Base-by-base conservation (phyloP, 139 green algal species). In the Micractinium conductrix region DNA sequence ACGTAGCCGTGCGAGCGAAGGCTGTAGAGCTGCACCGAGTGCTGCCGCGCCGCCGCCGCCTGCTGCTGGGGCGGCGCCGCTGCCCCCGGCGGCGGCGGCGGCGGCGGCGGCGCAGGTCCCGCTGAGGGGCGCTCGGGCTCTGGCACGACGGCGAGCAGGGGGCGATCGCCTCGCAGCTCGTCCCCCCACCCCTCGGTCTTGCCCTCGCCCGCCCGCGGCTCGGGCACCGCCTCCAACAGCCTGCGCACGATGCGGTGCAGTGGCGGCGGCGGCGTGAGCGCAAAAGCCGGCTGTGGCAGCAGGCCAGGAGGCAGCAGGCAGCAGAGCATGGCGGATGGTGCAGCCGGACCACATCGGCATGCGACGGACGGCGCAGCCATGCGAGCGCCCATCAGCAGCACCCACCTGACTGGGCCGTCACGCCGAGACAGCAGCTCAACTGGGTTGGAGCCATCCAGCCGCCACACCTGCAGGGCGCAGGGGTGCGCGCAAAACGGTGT, bases 331-430 rank as follows among this genome's bases (percentile, higher is more conserved):
- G 16, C 6, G 3, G 33, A 38, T 28, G n/a, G 35, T 28, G 67
- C 67, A 45, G 35, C 35, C 28, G 40, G 21, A 30, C 2, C 21
- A 55, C 1, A 12, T 9, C 24, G 53, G 55, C 37, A 9, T 3
- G n/a, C 4, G 10, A 72, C n/a, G n/a, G n/a, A 43, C 30, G 16
- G 10, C 9, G 35, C 50, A 81, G 35, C 5, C 50, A 33, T 37
- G 55, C 9, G 7, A 16, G 9, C 68, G 22, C 28, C 5, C 10
- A 67, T 38, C 12, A 7, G 8, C 7, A 1, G 14, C 14, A 2
- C 67, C 37, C 65, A 92, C 88, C 82, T 88, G 79, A 88, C 80
- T 35, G 88, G 58, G 2, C 78, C 79, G 55, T 92, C 88, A 0
- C 88, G 78, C 21, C 74, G 85, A 3, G 88, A 92, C 0, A 87